phyloP scores from a whole-genome alignment of 305 asterid species.

The Fraxinus albicans region DNA sequence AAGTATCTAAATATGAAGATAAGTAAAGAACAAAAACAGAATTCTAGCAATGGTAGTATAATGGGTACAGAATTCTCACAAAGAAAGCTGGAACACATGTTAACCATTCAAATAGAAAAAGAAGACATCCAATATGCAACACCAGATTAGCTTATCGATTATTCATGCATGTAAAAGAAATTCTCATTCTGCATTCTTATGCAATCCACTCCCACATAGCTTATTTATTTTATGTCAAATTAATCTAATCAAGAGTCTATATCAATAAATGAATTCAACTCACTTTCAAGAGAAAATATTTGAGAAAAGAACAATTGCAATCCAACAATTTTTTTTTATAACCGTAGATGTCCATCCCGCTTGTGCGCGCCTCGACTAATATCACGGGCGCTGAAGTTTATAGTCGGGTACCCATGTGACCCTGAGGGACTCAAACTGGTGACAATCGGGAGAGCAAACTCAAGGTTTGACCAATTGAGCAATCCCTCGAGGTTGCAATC shows the following conservation, averaged over 20 bases:
- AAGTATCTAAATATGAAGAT: not conserved
- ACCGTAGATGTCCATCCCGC: too few species aligned
- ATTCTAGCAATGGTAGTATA: not conserved
- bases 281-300: not conserved
- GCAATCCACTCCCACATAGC: not conserved
- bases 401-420: too few species aligned
- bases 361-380: too few species aligned
- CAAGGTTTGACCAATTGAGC: too few species aligned
- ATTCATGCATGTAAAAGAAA: not conserved
- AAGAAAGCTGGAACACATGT: not conserved
- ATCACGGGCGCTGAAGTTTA: too few species aligned
- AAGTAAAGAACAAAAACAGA: not conserved
- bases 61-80: not conserved
- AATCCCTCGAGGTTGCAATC: not conserved
- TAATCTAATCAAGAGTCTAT: not conserved
- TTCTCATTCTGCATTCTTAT: not conserved
- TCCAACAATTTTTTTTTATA: not conserved
- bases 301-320: not conserved
- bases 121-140: not conserved
- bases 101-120: not conserved
- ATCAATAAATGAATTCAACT: not conserved
- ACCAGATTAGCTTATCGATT: not conserved
- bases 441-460: too few species aligned
- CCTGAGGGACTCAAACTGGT: too few species aligned
- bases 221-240: not conserved